phyloP scores from a whole-genome alignment of 2,329 filamentous ascomycete species.

The Gliomastix tumulicola region DNA sequence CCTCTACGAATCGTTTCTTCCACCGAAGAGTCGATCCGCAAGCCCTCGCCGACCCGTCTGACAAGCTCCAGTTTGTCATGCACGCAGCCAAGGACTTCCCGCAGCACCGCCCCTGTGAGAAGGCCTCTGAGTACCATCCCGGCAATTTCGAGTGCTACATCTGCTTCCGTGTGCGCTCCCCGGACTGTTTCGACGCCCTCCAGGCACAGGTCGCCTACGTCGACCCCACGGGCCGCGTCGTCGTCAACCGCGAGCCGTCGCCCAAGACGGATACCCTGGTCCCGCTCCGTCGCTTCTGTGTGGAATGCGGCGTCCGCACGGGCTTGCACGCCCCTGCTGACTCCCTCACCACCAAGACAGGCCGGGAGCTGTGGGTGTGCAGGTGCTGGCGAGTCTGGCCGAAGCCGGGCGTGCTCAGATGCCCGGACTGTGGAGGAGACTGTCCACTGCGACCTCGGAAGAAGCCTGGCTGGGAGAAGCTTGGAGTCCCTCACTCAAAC shows the following conservation, averaged over 20 bases:
- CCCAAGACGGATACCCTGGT: slow-evolving; percentile 17
- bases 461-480: slow-evolving; percentile 10
- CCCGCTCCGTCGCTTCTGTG: slow-evolving; percentile 30
- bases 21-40: slow-evolving; percentile 22
- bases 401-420: slow-evolving; percentile 24
- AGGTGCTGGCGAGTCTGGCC: slow-evolving; percentile 26
- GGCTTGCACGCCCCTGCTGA: slow-evolving; percentile 29
- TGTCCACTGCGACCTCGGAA: slow-evolving; percentile 26
- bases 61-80: slow-evolving; percentile 33
- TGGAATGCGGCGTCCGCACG: slow-evolving; percentile 29
- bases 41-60: slow-evolving; percentile 21
- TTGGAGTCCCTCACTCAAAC: too few species aligned
- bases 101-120: slow-evolving; percentile 28
- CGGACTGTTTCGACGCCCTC: slow-evolving; percentile 28
- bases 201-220: slow-evolving; percentile 23
- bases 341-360: slow-evolving; percentile 26
- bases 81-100: slow-evolving; percentile 30
- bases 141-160: slow-evolving; percentile 35
- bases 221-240: slow-evolving; percentile 18
- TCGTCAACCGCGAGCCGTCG: slow-evolving; percentile 17
- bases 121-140: slow-evolving; percentile 25
- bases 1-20: slow-evolving; percentile 25
- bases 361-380: slow-evolving; percentile 31
- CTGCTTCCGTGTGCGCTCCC: slow-evolving; percentile 30
- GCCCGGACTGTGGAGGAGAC: slow-evolving; percentile 23